Percentiles rank a stretch among this genome's conserved stretches.
Conservation (phyloP, 768 basidiomycete species). For the Tulasnella sp. region DNA sequence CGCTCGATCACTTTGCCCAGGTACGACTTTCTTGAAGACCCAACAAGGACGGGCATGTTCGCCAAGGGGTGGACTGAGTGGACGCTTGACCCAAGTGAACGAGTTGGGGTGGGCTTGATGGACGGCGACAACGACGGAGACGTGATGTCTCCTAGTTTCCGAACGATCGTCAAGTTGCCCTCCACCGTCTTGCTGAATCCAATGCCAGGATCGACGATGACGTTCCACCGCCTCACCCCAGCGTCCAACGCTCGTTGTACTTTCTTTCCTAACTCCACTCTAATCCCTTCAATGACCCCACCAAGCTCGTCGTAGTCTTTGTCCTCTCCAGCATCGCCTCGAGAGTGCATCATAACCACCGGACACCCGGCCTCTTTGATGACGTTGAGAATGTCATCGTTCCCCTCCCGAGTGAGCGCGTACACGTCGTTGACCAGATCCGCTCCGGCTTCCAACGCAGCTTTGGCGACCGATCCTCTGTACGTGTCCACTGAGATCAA, state of each 20-base stretch:
- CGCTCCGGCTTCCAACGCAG: conserved; percentile 80
- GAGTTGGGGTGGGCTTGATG: background rate
- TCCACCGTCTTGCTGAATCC: conserved; percentile 91
- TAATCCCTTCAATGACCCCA: conserved; percentile 67
- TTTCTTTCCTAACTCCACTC: conserved; percentile 69
- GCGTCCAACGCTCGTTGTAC: conserved; percentile 67
- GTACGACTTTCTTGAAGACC: conserved; percentile 83
- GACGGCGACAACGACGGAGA: background rate
- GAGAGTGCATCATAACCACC: conserved; percentile 91
- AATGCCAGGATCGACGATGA: conserved; percentile 88
- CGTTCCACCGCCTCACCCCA: conserved; percentile 83
- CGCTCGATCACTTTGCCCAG: conserved; percentile 66
- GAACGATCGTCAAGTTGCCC: conserved; percentile 72
- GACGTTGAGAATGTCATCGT: conserved; percentile 64
- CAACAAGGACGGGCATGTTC: conserved; percentile 58
- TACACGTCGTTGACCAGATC: conserved; percentile 94
- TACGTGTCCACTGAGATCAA: conserved; percentile 89
- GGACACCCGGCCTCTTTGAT: conserved; percentile 71
- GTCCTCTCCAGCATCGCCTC: conserved; percentile 78
- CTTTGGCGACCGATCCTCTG: conserved; percentile 72
- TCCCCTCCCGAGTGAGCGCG: conserved; percentile 65
- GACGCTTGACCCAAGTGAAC: conserved; percentile 21
- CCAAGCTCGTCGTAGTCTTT: conserved; percentile 64
- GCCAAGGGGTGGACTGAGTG: conserved; percentile 33
- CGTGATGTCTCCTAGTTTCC: conserved; percentile 53